phyloP scores from a whole-genome alignment of 2,329 filamentous ascomycete species.

The Colletotrichum sp. region DNA sequence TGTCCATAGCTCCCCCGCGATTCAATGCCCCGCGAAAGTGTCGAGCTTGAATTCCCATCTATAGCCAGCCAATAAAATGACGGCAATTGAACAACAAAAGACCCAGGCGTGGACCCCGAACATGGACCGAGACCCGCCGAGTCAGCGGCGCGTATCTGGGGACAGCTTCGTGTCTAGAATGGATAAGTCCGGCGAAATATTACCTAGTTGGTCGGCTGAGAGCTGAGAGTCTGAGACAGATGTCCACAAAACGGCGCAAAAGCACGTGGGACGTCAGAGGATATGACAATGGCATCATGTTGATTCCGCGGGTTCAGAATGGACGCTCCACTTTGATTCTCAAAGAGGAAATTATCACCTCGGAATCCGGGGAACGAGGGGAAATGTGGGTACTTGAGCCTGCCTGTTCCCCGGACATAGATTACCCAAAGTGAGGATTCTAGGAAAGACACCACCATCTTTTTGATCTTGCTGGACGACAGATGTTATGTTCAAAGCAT shows the following conservation, averaged over 20 bases:
- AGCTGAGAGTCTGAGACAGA: background rate
- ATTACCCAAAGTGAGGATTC: background rate
- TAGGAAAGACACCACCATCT: background rate
- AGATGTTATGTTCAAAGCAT: background rate
- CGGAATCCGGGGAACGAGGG: background rate
- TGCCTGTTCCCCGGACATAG: background rate
- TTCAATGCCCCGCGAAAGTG: background rate
- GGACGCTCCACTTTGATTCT: background rate
- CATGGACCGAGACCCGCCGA: background rate
- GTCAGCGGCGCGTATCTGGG: background rate
- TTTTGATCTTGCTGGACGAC: background rate
- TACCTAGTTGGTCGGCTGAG: background rate
- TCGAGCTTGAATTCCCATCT: background rate
- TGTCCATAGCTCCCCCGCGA: background rate
- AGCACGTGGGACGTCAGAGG: background rate
- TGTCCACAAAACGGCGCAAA: background rate
- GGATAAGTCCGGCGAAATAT: background rate
- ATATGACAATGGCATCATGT: slow-evolving; percentile 3
- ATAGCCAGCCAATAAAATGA: background rate
- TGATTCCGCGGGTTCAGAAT: background rate
- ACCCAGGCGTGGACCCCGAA: background rate
- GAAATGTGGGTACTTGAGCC: background rate
- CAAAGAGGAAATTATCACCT: slow-evolving; percentile 1
- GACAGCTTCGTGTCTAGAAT: background rate
- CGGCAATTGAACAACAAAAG: background rate